These are phyloP conservation scores for Aspergillus sojae DNA, from an alignment of 2,329 filamentous ascomycete genomes.

Conservation along the genomic window DNA sequence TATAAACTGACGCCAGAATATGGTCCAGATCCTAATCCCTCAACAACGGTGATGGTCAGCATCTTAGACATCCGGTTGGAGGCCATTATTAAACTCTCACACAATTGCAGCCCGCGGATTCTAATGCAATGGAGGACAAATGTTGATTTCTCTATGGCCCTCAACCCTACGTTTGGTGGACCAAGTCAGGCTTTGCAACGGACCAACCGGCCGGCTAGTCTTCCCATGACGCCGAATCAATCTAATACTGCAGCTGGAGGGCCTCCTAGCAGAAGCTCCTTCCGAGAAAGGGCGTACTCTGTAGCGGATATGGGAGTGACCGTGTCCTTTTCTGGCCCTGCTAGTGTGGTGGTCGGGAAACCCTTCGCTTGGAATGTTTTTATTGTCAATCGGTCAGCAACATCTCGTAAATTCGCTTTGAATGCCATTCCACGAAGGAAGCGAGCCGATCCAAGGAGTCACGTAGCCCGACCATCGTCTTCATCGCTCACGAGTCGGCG, in stretches of 20 bases:
- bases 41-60: conserved; percentile 42
- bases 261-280: conserved; percentile 34
- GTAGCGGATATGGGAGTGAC: conserved; percentile 52
- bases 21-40: conserved; percentile 37
- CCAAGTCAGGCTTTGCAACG: conserved; percentile 50
- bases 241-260: conserved; percentile 17
- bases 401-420: conserved; percentile 57
- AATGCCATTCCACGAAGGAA: conserved; percentile 55
- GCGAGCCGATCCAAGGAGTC: conserved; percentile 42
- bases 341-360: conserved; percentile 52
- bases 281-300: conserved; percentile 42
- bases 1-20: conserved; percentile 54
- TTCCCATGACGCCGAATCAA: conserved; percentile 38
- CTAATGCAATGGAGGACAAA: conserved; percentile 53
- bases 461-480: conserved; percentile 48
- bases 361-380: conserved; percentile 61
- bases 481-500: conserved; percentile 45
- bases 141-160: conserved; percentile 51
- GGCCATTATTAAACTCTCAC: conserved; percentile 43
- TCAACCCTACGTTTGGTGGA: conserved; percentile 51
- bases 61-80: conserved; percentile 52
- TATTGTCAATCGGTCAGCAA: conserved; percentile 61
- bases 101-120: conserved; percentile 48
- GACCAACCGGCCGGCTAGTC: conserved; percentile 47
- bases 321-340: conserved; percentile 59